A percentile compares a stretch with the other conserved stretches of the same genome.
Conservation (phyloP, 176 grass and related monocot species). For the Paspalum vaginatum region DNA sequence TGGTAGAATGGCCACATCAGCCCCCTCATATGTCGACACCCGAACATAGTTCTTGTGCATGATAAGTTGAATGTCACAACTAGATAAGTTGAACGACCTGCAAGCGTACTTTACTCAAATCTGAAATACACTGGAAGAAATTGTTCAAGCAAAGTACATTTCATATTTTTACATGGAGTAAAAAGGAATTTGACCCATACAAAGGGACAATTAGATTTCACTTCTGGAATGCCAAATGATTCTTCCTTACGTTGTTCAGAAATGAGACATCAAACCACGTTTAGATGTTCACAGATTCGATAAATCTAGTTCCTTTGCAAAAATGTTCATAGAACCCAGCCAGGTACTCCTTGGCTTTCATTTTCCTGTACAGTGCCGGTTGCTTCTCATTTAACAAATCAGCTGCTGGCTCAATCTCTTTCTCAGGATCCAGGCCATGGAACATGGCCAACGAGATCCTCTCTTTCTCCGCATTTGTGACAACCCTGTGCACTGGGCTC, state of each 20-base stretch:
- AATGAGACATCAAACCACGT: neutral
- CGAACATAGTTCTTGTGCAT: too few relatives aligned
- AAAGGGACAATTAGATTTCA: too few relatives aligned
- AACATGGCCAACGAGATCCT: slow-evolving; percentile 62
- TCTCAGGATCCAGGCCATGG: slow-evolving; percentile 37
- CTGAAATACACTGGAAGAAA: too few relatives aligned
- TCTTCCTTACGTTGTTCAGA: neutral
- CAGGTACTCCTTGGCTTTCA: slow-evolving; percentile 41
- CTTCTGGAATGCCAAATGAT: neutral
- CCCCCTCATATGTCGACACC: too few relatives aligned
- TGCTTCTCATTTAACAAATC: slow-evolving; percentile 30
- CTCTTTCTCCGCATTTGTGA: slow-evolving; percentile 40
- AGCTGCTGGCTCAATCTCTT: slow-evolving; percentile 42
- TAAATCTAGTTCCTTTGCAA: slow-evolving; percentile 30
- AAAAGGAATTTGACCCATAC: too few relatives aligned
- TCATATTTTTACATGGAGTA: too few relatives aligned
- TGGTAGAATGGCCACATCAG: too few relatives aligned
- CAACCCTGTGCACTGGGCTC: slow-evolving; percentile 57
- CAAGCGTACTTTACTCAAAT: too few relatives aligned
- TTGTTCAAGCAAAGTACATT: too few relatives aligned
- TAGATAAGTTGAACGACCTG: too few relatives aligned
- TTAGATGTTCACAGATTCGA: slow-evolving; percentile 46
- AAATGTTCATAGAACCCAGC: slow-evolving; percentile 33
- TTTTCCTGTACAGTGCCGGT: slow-evolving; percentile 38
- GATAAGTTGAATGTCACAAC: too few relatives aligned